phyloP scores from a whole-genome alignment of 768 basidiomycete genomes.

The Hypholoma sublateritium region DNA sequence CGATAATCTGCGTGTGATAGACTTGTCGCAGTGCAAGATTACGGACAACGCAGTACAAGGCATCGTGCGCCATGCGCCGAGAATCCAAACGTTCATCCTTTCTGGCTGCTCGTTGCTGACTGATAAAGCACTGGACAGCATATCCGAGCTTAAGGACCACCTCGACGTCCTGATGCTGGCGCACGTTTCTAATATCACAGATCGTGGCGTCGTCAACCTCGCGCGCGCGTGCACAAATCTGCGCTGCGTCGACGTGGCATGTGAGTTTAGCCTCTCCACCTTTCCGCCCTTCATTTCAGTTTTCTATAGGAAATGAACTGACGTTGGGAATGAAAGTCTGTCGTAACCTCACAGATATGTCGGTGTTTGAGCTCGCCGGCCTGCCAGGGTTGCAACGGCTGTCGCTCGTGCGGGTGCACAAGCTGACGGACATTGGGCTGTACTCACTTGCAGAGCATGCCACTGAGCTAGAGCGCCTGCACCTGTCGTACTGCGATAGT shows the following conservation, averaged over 20 bases:
- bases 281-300: constrained; percentile 9
- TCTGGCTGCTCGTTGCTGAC: constrained; percentile 79
- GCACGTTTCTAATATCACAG: constrained; percentile 80
- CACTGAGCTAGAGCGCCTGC: constrained; percentile 69
- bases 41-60: constrained; percentile 79
- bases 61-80: constrained; percentile 72
- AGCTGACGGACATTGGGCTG: constrained; percentile 82
- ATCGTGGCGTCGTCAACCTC: constrained; percentile 65
- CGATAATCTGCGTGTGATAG: constrained; percentile 75
- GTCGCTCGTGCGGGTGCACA: constrained; percentile 77
- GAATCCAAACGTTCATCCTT: constrained; percentile 72
- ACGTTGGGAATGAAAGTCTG: constrained; percentile 55
- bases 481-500: constrained; percentile 84
- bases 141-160: constrained; percentile 71
- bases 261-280: constrained; percentile 44
- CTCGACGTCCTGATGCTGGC: constrained; percentile 81
- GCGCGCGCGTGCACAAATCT: constrained; percentile 72
- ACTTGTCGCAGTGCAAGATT: constrained; percentile 73
- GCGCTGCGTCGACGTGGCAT: constrained; percentile 83
- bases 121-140: constrained; percentile 64
- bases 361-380: constrained; percentile 75
- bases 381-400: constrained; percentile 72
- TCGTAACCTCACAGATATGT: constrained; percentile 79
- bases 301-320: constrained; percentile 11
- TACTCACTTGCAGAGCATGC: constrained; percentile 77